Evolutionary conservation across 257 asterid genomes (phyloP).

Genomic region (Capsicum rhomboideum): DNA sequence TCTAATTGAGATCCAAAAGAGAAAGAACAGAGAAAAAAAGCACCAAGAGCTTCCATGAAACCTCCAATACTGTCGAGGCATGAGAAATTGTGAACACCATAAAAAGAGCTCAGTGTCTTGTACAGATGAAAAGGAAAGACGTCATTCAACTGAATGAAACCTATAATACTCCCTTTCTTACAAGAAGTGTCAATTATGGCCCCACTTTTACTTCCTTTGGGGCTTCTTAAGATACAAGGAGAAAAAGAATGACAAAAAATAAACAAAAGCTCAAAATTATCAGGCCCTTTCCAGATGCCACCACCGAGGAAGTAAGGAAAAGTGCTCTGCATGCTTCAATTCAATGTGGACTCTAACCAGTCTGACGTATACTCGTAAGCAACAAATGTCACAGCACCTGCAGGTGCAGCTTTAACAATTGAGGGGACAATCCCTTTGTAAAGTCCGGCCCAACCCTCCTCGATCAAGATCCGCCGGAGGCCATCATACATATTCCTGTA

Average conservation of each 20-base stretch:
- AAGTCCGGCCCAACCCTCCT: conserved; percentile 79
- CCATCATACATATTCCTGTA: conserved; percentile 71
- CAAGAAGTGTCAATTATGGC: neutral
- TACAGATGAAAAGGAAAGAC: neutral
- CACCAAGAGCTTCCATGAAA: neutral
- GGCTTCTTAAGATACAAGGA: neutral
- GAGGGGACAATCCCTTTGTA: conserved; percentile 95
- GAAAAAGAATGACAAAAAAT: conserved; percentile 6
- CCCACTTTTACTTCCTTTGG: neutral
- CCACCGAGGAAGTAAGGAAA: neutral
- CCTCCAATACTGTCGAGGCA: neutral
- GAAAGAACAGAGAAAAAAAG: neutral
- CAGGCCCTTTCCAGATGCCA: neutral
- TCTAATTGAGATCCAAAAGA: neutral
- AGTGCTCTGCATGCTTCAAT: conserved; percentile 20
- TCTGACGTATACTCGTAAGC: conserved; percentile 71
- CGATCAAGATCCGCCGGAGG: conserved; percentile 34
- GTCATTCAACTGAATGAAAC: neutral
- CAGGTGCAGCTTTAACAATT: conserved; percentile 87
- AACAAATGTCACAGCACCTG: conserved; percentile 95
- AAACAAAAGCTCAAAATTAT: neutral
- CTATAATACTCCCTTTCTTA: neutral
- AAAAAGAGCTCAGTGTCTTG: neutral
- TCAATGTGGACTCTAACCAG: conserved; percentile 58
- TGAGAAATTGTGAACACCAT: neutral